Evolutionary conservation across 352 stramenopile genomes (phyloP), one percentile per base, ranked within the genome.

Genomic region (Globisporangium polare): DNA sequence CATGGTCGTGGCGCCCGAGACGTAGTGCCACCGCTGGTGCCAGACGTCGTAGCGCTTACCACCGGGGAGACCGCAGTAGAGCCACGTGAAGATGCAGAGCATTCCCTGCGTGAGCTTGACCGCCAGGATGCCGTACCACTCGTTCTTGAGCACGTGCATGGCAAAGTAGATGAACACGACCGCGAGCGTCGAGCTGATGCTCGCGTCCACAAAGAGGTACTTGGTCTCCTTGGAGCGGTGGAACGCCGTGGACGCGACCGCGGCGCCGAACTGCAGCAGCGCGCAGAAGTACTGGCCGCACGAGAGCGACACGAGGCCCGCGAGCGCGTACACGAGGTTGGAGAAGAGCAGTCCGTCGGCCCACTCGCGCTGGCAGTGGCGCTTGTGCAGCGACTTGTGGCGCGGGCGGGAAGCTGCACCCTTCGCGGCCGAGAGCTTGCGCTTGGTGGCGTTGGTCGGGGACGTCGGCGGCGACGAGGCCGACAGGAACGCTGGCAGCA

Each of bases 1-100:
- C 27, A 91, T 84, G 46, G 84, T 93, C 53, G 82, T 92, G 52
- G 77, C 63, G 29, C 82, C 84, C 51, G 84, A 93, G 58, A 88
- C 78, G 72, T 90, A 93, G 69, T 93, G 84, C 84, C 84, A 93
- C 45, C 75, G 77, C 58, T 84, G 73, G 74, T 93, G 84, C 84
- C 84, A 93, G 58, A 77, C 77, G 20, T 93, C 84, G 68, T 93
- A 93, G 51, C 82, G 81, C 45, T 70, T 68, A 52, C 79, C 80
- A 55, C 84, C 84, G 2, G 84, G 84, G 51, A 93, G 69, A 1
- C 82, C 84, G 60, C 84, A 93, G 73, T 93, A 93, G 54, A 93
- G 68, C 81, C 80, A 92, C 58, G 82, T 90, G 70, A 93, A 93
- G 53, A 63, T 55, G 66, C 82, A 91, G 31, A 89, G 62, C 49